phyloP scores from a whole-genome alignment of 2,329 filamentous ascomycete genomes.

The Xylariaceae sp. region DNA sequence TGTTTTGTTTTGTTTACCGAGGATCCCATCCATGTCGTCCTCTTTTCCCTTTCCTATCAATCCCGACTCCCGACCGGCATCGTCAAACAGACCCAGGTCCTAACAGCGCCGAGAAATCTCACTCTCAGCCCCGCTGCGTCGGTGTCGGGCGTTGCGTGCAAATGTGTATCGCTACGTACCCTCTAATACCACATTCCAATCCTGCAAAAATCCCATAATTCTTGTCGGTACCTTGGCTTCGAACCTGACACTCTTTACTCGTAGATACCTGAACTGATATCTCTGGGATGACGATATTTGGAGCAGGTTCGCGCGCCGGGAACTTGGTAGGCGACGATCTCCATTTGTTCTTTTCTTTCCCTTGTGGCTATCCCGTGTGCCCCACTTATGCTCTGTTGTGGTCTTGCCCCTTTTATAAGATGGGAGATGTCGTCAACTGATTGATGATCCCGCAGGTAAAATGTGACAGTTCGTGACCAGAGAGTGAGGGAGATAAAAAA shows the following conservation, averaged over 20 bases:
- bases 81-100: not conserved
- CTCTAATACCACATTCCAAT: too few relatives aligned
- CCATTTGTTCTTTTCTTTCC: not conserved
- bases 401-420: not conserved
- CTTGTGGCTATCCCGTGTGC: not conserved
- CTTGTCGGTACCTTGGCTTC: not conserved
- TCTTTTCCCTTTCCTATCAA: not conserved
- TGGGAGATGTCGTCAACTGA: not conserved
- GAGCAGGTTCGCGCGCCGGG: slow-evolving; percentile 3
- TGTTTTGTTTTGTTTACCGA: not conserved
- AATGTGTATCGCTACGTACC: not conserved
- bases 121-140: not conserved
- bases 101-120: not conserved
- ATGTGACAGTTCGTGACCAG: slow-evolving; percentile 8
- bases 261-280: not conserved
- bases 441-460: not conserved
- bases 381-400: slow-evolving; percentile 2
- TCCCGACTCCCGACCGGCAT: not conserved
- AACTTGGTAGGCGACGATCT: slow-evolving; percentile 15
- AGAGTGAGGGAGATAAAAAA: not conserved
- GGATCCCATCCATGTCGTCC: not conserved
- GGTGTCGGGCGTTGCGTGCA: not conserved
- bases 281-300: not conserved
- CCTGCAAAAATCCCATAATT: not conserved
- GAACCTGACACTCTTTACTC: not conserved